Conservation (phyloP, 2,329 filamentous ascomycete genomes). For the Alternaria metachromatica region DNA sequence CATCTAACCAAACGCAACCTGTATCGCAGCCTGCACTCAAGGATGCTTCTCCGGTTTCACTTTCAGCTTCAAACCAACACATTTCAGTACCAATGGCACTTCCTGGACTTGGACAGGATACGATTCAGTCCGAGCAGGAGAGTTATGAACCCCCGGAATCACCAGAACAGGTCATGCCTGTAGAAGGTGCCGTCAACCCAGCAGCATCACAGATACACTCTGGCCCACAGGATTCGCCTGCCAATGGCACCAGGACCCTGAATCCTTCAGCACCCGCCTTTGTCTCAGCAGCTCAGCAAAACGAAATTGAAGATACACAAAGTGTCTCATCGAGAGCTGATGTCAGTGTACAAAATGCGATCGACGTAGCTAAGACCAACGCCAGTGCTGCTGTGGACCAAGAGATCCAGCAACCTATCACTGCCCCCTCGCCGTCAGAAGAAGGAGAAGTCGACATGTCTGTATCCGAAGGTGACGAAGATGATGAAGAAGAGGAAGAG, state of each 20-base stretch:
- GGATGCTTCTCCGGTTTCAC: background rate
- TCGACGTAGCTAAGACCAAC: background rate
- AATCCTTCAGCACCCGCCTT: slow-evolving; percentile 20
- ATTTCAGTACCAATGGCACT: slow-evolving; percentile 6
- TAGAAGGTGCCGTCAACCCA: background rate
- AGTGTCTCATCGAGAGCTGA: background rate
- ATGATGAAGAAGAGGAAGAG: slow-evolving; percentile 34
- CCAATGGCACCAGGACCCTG: background rate
- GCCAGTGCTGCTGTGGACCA: slow-evolving; percentile 7
- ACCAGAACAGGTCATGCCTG: background rate
- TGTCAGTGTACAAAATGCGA: background rate
- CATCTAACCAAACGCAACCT: background rate
- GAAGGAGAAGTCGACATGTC: slow-evolving; percentile 47
- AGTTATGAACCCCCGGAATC: background rate
- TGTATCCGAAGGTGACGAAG: slow-evolving; percentile 33
- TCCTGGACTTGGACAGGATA: slow-evolving; percentile 21
- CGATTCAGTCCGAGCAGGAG: background rate
- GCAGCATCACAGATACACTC: background rate
- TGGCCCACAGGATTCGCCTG: background rate
- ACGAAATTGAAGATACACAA: background rate
- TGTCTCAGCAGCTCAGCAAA: slow-evolving; percentile 44
- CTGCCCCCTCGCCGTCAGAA: slow-evolving; percentile 31
- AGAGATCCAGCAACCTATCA: background rate
- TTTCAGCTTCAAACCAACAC: background rate
- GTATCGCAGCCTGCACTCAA: background rate